Conservation (phyloP, 2,329 filamentous ascomycete species). For the Didymella pinodella region DNA sequence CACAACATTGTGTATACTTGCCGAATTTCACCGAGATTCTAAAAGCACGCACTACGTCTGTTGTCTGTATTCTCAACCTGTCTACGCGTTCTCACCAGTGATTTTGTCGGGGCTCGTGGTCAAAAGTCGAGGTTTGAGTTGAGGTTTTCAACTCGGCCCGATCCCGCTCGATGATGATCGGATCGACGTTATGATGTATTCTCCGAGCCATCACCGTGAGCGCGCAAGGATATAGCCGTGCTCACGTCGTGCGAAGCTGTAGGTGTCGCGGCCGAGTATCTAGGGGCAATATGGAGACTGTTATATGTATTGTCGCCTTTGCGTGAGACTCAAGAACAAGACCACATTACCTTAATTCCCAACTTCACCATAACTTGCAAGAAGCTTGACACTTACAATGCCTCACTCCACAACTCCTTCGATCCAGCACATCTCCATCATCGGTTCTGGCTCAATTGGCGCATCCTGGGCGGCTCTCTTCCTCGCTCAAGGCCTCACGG, state of each 20-base stretch:
- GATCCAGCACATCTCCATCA: conserved; percentile 37
- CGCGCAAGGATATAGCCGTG: not conserved
- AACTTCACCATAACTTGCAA: not conserved
- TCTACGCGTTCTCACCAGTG: not conserved
- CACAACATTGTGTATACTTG: conserved; percentile 4
- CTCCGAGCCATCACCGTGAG: conserved; percentile 17
- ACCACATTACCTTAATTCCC: not conserved
- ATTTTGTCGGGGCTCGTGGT: not conserved
- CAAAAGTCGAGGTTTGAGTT: conserved; percentile 7
- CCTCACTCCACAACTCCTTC: conserved; percentile 5
- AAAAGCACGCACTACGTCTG: not conserved
- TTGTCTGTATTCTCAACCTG: not conserved
- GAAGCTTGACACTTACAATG: conserved; percentile 9
- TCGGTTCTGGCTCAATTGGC: conserved; percentile 53
- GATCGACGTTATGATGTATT: conserved; percentile 22
- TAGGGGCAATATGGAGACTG: not conserved
- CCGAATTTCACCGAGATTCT: conserved; percentile 11
- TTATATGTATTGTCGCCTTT: conserved; percentile 2
- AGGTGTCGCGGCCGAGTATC: conserved; percentile 2
- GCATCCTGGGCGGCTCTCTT: conserved; percentile 55
- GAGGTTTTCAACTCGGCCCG: conserved; percentile 17
- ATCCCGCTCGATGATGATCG: conserved; percentile 13
- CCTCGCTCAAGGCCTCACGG: conserved; percentile 49
- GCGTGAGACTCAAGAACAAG: not conserved
- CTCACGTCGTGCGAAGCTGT: conserved; percentile 7